Evolutionary conservation across 2,329 filamentous ascomycete genomes (phyloP).

Genomic region (Aphanocladium album): DNA sequence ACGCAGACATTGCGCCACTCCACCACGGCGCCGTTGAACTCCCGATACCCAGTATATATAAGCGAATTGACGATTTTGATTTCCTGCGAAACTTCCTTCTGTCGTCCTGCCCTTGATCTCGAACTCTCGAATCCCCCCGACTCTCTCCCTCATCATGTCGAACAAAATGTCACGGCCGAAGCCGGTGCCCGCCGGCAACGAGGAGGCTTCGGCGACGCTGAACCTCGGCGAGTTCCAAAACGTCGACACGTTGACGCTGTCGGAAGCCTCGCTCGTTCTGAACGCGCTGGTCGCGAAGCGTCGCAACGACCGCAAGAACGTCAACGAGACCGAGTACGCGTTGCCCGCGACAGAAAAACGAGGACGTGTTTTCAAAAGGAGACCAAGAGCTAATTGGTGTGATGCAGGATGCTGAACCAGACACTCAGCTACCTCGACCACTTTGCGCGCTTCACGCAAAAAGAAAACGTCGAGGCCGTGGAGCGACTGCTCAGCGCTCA

Average conservation of each 20-base stretch:
- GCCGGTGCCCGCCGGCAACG: slow-evolving; percentile 68
- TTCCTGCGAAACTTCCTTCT: neutral
- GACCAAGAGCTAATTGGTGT: slow-evolving; percentile 5
- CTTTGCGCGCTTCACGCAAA: slow-evolving; percentile 93
- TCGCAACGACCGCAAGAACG: slow-evolving; percentile 71
- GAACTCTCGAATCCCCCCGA: too few relatives aligned
- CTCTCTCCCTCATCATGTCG: too few relatives aligned
- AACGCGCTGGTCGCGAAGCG: slow-evolving; percentile 82
- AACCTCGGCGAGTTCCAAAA: slow-evolving; percentile 91
- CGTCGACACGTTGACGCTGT: slow-evolving; percentile 86
- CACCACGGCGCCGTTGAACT: neutral
- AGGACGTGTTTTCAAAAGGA: neutral
- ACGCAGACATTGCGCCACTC: slow-evolving; percentile 10
- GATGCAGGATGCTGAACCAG: slow-evolving; percentile 68
- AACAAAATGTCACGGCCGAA: slow-evolving; percentile 60
- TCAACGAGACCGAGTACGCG: slow-evolving; percentile 77
- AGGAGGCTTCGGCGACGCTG: slow-evolving; percentile 77
- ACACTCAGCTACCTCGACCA: slow-evolving; percentile 90
- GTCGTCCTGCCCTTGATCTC: neutral
- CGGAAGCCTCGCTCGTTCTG: slow-evolving; percentile 86
- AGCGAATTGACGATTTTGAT: neutral
- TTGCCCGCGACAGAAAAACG: neutral
- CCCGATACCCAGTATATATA: neutral
- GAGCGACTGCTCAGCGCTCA: slow-evolving; percentile 78
- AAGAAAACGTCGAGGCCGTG: slow-evolving; percentile 91